Evolutionary conservation across 805 yeast species (phyloP), one percentile per base, ranked within the genome.

Genomic region (Candida ficus): DNA sequence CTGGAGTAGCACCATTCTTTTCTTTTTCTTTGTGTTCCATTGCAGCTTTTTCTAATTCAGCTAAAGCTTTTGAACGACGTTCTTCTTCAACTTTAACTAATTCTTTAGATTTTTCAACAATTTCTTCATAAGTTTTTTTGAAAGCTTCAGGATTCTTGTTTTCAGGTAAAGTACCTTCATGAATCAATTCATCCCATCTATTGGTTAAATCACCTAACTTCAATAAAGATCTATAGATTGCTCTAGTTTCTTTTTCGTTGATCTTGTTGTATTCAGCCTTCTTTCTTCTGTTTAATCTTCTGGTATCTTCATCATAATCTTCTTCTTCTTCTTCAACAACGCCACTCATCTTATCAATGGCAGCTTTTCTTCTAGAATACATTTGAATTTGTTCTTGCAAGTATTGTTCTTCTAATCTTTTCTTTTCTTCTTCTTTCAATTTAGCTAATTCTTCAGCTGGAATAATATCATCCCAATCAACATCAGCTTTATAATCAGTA

Each of bases 391-490:
- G 98, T 52, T 89, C 91, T 56, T 88, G 80, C 42, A 93, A 72
- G 56, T 78, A 90, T 48, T 79, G 83, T 48, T 91, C 97, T 50
- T 93, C 97, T 33, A 81, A 75, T 38, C 84, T 75, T 59, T 80
- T 83, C 70, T 83, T 81, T 59, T 93, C 99, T 41, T 89, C 95
- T 48, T 85, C 95, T 60, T 93, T 93, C 53, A 93, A 71, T 59
- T 84, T 87, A 45, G 79, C 74, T 48, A 95, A 70, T 61, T 93
- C 99, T 33, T 86, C 95, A 49, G 87, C 90, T 0, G 99, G 99
- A 54, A 93, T 93, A 52, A 93, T 93, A 62, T 93, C 99, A 66
- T 93, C 98, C 99, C 99, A 93, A 48, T 89, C 95, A 46, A 91
- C 89, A 61, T 91, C 96, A 1, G 99, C 98, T 67, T 93, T 93